phyloP scores from a whole-genome alignment of 2,329 filamentous ascomycete species.

The Aureobasidium leucospermi region DNA sequence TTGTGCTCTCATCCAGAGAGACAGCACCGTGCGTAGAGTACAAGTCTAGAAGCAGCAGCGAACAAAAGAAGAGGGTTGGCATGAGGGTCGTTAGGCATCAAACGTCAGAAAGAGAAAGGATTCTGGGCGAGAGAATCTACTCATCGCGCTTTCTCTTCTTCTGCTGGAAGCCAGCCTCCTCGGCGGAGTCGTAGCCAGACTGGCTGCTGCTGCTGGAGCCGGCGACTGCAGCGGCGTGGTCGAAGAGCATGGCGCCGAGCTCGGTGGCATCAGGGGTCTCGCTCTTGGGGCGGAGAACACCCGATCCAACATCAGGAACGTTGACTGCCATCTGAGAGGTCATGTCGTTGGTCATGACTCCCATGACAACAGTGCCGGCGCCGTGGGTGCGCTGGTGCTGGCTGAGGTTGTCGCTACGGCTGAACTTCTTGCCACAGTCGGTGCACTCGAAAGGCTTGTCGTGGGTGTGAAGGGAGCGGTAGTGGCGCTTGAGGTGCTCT shows the following conservation, averaged over 20 bases:
- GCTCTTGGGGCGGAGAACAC: conserved; percentile 28
- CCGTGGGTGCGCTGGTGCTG: conserved; percentile 95
- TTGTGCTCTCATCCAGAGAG: conserved; percentile 3
- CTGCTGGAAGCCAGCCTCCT: conserved; percentile 27
- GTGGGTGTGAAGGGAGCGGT: conserved; percentile 94
- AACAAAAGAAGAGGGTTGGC: not conserved
- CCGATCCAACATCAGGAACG: conserved; percentile 25
- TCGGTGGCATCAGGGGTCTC: conserved; percentile 50
- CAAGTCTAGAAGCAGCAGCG: conserved; percentile 4
- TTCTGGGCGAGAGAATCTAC: conserved; percentile 19
- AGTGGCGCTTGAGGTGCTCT: conserved; percentile 97
- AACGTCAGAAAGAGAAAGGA: conserved; percentile 4
- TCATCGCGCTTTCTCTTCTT: conserved; percentile 41
- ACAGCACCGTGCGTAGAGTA: not conserved
- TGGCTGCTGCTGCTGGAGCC: conserved; percentile 48
- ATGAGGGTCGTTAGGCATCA: conserved; percentile 9
- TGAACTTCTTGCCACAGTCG: conserved; percentile 99
- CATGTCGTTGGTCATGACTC: conserved; percentile 51
- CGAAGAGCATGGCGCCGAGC: conserved; percentile 73
- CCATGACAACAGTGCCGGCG: conserved; percentile 83
- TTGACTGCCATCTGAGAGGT: conserved; percentile 25
- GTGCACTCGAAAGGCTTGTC: conserved; percentile 98
- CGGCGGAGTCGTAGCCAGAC: conserved; percentile 21
- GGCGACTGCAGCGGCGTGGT: conserved; percentile 62
- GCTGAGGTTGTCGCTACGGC: conserved; percentile 90